Evolutionary conservation across 441 rosid genomes (phyloP), one percentile per base, ranked within the genome.

Genomic region (Manihot esculenta): DNA sequence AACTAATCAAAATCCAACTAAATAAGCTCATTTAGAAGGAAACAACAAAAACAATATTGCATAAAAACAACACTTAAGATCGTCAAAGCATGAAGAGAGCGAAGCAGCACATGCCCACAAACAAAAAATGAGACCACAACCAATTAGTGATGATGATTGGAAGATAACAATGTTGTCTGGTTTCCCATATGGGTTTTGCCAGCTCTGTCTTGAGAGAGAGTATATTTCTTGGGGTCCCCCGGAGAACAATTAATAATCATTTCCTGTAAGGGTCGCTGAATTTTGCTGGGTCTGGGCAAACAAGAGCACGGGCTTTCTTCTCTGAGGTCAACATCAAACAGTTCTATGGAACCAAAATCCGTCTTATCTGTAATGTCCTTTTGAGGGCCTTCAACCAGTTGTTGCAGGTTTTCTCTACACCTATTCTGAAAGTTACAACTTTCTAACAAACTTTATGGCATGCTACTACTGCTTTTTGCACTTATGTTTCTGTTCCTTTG

Each of bases 271-370:
- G 42, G 44, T 10, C 41, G 44, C 57, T 15, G 23, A 6, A 26
- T 38, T 41, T 79, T 74, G 80, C 80, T 50, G 61, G 70, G 33
- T 57, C 35, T 21, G 15, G 45, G 71, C 51, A 38, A 41, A 64
- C 61, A 68, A 3, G 12, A 11, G 26, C 41, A 41, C 41, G 51
- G 44, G 13, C 57, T 21, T 61, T 44, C 35, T 21, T 35, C 67
- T 58, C 62, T 77, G 30, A 62, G 42, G 71, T 77, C 79, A 65
- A 78, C 79, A 41, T 76, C 81, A 33, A 38, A 6, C 65, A 45
- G 44, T 48, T 60, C 1, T 54, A 49, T 38, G 59, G 49, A 33
- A 24, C 9, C 21, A 12, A 55, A 67, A 53, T 30, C 35, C 17
- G 21, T 49, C 69, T 77, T 60, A 21, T 79, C 74, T 47, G 49